Evolutionary conservation across 805 yeast genomes (phyloP).

Genomic region (Lachancea sp.): DNA sequence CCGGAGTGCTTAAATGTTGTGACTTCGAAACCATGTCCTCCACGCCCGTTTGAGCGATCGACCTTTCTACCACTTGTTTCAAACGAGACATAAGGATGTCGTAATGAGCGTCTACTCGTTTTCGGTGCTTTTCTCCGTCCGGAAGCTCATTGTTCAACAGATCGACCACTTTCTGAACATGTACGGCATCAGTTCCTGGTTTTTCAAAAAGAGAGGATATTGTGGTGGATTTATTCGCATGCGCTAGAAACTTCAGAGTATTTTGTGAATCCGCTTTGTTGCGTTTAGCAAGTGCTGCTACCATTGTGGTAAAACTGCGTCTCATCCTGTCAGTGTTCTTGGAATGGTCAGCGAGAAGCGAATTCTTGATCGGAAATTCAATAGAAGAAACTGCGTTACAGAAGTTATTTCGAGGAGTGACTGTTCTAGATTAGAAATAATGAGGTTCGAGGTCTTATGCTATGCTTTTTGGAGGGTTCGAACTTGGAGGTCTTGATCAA

Average conservation of each 20-base stretch:
- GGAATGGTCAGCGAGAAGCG: too few species aligned
- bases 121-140: slow-evolving; percentile 17
- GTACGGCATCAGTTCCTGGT: slow-evolving; percentile 12
- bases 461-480: too few species aligned
- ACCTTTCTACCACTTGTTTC: slow-evolving; percentile 20
- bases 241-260: slow-evolving; percentile 23
- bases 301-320: slow-evolving; percentile 13
- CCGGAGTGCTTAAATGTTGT: not conserved
- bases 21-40: not conserved
- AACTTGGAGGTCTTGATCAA: too few species aligned
- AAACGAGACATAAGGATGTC: slow-evolving; percentile 24
- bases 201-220: slow-evolving; percentile 3
- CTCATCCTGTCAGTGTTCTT: not conserved
- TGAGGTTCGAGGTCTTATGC: too few species aligned
- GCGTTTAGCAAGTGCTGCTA: slow-evolving; percentile 15
- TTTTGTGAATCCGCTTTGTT: slow-evolving; percentile 20
- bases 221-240: slow-evolving; percentile 5
- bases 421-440: too few species aligned
- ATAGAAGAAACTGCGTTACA: too few species aligned
- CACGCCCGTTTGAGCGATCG: slow-evolving; percentile 9
- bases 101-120: slow-evolving; percentile 25
- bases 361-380: too few species aligned
- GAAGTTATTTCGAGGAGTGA: too few species aligned
- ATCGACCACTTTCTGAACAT: slow-evolving; percentile 24
- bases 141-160: slow-evolving; percentile 27